Evolutionary conservation across 768 basidiomycete species (phyloP).

Genomic region (Rhodotorula graminis): DNA sequence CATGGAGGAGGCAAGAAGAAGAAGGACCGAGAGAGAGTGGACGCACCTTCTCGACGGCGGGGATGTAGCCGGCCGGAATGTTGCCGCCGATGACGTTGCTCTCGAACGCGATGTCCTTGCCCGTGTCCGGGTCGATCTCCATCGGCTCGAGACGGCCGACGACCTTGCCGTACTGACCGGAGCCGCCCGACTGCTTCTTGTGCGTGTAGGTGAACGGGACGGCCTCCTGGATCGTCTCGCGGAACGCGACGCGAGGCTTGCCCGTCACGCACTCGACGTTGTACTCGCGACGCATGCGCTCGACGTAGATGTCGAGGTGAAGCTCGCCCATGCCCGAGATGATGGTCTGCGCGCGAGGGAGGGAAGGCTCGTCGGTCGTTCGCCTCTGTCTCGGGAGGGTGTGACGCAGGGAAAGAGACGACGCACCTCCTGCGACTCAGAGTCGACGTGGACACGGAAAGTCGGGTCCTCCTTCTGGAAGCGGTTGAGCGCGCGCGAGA

Average conservation of each 20-base stretch:
- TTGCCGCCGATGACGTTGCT: slow-evolving; percentile 85
- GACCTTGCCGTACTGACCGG: slow-evolving; percentile 93
- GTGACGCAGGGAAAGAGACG: fast-evolving
- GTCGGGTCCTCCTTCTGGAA: slow-evolving; percentile 99
- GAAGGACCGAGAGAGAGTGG: background rate
- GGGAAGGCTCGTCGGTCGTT: background rate
- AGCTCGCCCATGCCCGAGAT: slow-evolving; percentile 99
- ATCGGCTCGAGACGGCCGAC: slow-evolving; percentile 87
- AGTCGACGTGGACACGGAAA: slow-evolving; percentile 92
- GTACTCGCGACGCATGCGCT: slow-evolving; percentile 97
- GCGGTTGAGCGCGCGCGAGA: slow-evolving; percentile 90
- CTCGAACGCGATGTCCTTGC: slow-evolving; percentile 71
- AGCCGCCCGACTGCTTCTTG: slow-evolving; percentile 97
- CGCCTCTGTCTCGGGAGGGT: too few species aligned
- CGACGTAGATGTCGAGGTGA: slow-evolving; percentile 97
- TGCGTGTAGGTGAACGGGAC: slow-evolving; percentile 85
- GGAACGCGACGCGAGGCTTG: slow-evolving; percentile 92
- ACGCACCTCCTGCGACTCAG: slow-evolving; percentile 82
- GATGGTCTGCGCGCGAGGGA: slow-evolving; percentile 64
- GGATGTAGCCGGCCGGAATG: slow-evolving; percentile 85
- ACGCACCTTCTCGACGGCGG: slow-evolving; percentile 82
- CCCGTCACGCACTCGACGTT: slow-evolving; percentile 87
- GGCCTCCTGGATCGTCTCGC: slow-evolving; percentile 82
- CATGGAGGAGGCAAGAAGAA: background rate
- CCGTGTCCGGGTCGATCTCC: slow-evolving; percentile 67